Evolutionary conservation across 495 filamentous ascomycete species (phyloP).

Genomic region (Xylaria longipes): DNA sequence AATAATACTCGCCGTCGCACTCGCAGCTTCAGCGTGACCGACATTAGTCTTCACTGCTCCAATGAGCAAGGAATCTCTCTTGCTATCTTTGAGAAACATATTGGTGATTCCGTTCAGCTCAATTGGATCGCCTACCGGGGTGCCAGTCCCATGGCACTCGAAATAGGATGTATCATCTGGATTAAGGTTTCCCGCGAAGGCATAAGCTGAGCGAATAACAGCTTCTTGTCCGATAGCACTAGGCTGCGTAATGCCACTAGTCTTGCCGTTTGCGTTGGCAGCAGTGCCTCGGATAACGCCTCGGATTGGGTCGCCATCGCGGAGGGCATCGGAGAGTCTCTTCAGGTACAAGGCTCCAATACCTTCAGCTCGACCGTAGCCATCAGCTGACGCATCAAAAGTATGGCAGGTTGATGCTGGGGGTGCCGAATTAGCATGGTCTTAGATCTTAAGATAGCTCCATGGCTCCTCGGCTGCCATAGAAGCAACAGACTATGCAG

Average conservation of each 20-base stretch:
- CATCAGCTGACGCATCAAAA: neutral
- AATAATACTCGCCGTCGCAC: neutral
- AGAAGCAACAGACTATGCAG: neutral
- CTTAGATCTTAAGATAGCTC: neutral
- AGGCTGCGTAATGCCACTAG: slow-evolving; percentile 2
- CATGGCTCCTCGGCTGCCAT: neutral
- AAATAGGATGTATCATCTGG: neutral
- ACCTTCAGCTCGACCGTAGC: neutral
- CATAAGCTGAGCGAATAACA: slow-evolving; percentile 8
- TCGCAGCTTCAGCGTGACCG: neutral
- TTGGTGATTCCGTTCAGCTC: neutral
- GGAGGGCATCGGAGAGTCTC: neutral
- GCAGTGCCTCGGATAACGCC: slow-evolving; percentile 7
- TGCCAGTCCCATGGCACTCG: neutral
- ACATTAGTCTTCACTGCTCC: neutral
- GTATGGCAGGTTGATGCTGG: neutral
- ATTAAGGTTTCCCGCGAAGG: neutral
- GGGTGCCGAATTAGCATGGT: neutral
- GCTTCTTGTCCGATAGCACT: slow-evolving; percentile 11
- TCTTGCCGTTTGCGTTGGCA: slow-evolving; percentile 1
- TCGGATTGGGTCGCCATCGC: neutral
- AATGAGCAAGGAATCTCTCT: neutral
- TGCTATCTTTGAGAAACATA: neutral
- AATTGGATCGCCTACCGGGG: neutral
- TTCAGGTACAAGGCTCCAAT: neutral